Evolutionary conservation across 805 yeast genomes (phyloP), one percentile per base, ranked within the genome.

Genomic region (Candida patagonica): DNA sequence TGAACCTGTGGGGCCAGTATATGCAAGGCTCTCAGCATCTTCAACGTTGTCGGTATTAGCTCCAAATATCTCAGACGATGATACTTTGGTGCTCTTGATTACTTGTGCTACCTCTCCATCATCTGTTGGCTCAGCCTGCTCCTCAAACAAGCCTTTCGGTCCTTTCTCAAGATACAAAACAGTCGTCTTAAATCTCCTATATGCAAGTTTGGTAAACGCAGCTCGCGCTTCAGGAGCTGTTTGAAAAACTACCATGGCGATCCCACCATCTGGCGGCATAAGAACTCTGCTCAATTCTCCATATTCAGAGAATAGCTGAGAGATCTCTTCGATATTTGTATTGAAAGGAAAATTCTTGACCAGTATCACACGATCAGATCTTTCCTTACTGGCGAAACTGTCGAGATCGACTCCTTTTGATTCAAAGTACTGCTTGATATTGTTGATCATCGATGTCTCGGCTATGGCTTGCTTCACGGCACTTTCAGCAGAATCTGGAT

Each of bases 391-490:
- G 36, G 63, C 64, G 55, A 92, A 89, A 26, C 76, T 71, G 2
- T 80, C 68, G 44, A 92, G 65, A 64, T 89, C 96, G 31, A 92
- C 84, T 26, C 95, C 94, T 55, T 80, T 80, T 19, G 67, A 61
- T 58, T 86, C 95, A 60, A 92, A 92, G 61, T 78, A 92, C 50
- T 76, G 75, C 54, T 95, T 74, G 9, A 92, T 95, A 59, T 81
- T 92, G 33, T 88, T 92, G 53, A 92, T 79, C 13, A 88, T 95
- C 55, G 87, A 92, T 2, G 96, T 94, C 64, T 92, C 98, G 0
- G 98, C 97, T 47, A 92, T 71, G 0, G 98, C 97, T 61, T 88
- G 97, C 57, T 88, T 85, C 10, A 92, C 97, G 1, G 95, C 96
- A 38, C 95, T 81, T 44, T 71, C 78, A 6, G 94, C 72, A 48